Evolutionary conservation across 2,329 filamentous ascomycete genomes (phyloP).

Genomic region (Monosporascus sp.): DNA sequence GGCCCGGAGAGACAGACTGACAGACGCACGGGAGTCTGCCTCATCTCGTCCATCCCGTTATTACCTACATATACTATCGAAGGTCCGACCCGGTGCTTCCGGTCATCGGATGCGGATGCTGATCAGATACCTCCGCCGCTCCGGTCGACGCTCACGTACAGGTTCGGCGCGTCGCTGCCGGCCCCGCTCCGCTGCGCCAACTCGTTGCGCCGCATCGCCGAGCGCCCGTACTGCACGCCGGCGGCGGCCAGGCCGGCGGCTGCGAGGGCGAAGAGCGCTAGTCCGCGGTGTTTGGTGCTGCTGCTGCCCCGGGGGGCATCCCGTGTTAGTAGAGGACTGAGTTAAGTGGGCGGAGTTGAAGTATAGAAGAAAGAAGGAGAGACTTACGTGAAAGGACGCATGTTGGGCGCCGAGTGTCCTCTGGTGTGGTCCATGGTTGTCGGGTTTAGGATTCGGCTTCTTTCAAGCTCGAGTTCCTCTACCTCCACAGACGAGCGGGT

Average conservation of each 20-base stretch:
- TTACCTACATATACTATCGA: no score
- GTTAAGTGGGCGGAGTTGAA: background rate
- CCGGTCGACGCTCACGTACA: slow-evolving; percentile 48
- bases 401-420: background rate
- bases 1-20: no score
- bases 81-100: no score
- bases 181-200: slow-evolving; percentile 31
- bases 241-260: slow-evolving; percentile 24
- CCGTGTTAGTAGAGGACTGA: background rate
- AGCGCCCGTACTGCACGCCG: slow-evolving; percentile 31
- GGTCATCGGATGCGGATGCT: no score
- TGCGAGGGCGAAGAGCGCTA: slow-evolving; percentile 30
- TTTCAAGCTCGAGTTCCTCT: no score
- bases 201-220: slow-evolving; percentile 37
- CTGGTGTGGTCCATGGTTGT: background rate
- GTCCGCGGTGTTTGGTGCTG: slow-evolving; percentile 33
- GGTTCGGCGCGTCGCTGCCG: slow-evolving; percentile 26
- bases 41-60: no score
- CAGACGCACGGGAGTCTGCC: no score
- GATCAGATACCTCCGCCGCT: slow-evolving; percentile 35
- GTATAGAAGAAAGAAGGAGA: background rate
- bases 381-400: background rate
- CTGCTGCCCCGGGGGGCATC: background rate
- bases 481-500: no score
- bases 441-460: no score